These are phyloP conservation scores for Kluyveromyces sp. DNA, from an alignment of 1,139 yeast species.

Conservation along the genomic window DNA sequence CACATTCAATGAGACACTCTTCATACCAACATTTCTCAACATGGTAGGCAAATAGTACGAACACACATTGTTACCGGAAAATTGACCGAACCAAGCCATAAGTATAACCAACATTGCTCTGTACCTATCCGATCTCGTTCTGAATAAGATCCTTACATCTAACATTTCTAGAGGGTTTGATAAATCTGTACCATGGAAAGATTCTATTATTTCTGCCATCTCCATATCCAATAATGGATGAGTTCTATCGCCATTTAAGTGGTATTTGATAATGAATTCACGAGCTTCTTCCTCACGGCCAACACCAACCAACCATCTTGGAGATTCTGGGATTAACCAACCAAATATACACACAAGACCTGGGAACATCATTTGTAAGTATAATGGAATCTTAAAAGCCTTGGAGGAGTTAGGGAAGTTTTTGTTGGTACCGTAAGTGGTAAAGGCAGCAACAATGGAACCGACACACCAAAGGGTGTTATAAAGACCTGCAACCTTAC, in stretches of 20 bases:
- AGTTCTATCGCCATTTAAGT: background rate
- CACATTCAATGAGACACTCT: background rate
- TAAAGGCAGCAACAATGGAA: slow-evolving; percentile 2
- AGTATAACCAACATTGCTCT: background rate
- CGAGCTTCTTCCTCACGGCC: slow-evolving; percentile 5
- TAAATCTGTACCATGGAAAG: background rate
- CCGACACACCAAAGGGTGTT: slow-evolving; percentile 3
- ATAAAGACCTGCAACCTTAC: slow-evolving; percentile 3
- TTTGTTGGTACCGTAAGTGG: background rate
- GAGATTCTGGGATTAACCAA: slow-evolving; percentile 3
- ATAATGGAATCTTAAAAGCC: slow-evolving; percentile 3
- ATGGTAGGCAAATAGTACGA: slow-evolving; percentile 4
- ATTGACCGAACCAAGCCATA: slow-evolving; percentile 5
- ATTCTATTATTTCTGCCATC: slow-evolving; percentile 3
- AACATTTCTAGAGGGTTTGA: background rate
- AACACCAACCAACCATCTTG: slow-evolving; percentile 4
- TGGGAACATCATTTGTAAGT: slow-evolving; percentile 2
- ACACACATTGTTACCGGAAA: slow-evolving; percentile 4
- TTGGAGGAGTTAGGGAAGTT: background rate
- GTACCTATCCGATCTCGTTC: background rate
- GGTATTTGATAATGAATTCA: slow-evolving; percentile 1
- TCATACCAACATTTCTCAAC: slow-evolving; percentile 2
- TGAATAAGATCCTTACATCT: background rate
- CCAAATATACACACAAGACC: slow-evolving; percentile 1
- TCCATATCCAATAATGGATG: slow-evolving; percentile 3